Percentiles rank a stretch among this genome's conserved stretches.
These are phyloP conservation scores for Epichloe gansuensis DNA, from an alignment of 2,329 filamentous ascomycete species.

Conservation along the genomic window DNA sequence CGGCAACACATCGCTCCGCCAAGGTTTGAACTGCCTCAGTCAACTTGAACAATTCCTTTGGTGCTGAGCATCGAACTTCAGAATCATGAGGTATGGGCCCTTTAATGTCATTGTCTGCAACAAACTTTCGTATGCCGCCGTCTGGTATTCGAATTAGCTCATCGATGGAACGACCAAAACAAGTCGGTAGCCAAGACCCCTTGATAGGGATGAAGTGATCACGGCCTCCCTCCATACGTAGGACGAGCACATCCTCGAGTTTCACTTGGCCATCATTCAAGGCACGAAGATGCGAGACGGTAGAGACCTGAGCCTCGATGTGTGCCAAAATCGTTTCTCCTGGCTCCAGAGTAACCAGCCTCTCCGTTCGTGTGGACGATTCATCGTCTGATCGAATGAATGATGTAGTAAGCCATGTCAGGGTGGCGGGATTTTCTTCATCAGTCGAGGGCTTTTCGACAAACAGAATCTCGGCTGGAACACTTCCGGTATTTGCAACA, in stretches of 20 bases:
- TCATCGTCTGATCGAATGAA: conserved; percentile 38
- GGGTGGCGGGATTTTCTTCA: conserved; percentile 26
- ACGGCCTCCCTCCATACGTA: conserved; percentile 69
- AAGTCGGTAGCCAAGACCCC: conserved; percentile 67
- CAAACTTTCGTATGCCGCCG: conserved; percentile 55
- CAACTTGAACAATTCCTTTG: conserved; percentile 77
- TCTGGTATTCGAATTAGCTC: conserved; percentile 77
- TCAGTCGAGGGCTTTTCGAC: conserved; percentile 52
- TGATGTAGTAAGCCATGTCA: conserved; percentile 58
- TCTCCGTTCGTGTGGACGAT: conserved; percentile 19
- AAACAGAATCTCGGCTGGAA: conserved; percentile 68
- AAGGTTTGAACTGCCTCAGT: conserved; percentile 61
- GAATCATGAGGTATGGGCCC: conserved; percentile 41
- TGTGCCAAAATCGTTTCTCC: conserved; percentile 67
- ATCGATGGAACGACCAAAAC: conserved; percentile 74
- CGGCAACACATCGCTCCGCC: conserved; percentile 43
- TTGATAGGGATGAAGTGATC: conserved; percentile 84
- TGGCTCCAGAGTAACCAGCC: conserved; percentile 59
- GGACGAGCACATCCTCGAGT: conserved; percentile 77
- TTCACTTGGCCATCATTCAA: conserved; percentile 55
- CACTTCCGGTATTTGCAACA: conserved; percentile 82
- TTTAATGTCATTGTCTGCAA: conserved; percentile 23
- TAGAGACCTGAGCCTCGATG: conserved; percentile 53
- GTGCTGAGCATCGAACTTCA: conserved; percentile 63
- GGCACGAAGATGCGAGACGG: conserved; percentile 47